Base-by-base conservation (phyloP, 2,329 filamentous ascomycete genomes). In the Cercospora sp. region DNA sequence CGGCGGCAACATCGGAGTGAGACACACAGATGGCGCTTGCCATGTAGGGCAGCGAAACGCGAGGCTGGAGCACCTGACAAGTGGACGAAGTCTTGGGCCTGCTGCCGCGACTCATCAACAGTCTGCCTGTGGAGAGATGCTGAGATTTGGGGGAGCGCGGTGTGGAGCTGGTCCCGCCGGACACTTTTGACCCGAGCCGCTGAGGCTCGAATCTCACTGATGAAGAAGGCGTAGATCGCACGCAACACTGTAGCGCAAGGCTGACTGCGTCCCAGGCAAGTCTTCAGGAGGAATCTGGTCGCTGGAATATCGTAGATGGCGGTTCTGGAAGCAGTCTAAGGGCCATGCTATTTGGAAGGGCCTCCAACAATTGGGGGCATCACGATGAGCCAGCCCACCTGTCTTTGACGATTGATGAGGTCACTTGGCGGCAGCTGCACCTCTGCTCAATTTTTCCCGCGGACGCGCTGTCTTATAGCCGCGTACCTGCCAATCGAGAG, bases 381-480 rank as follows among this genome's bases (percentile, higher is more conserved):
- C 55, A 59, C 18, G 28, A 33, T 36, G 55, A 59, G 16, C 45
- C 45, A 51, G n/a, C 13, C 30, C 55, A 36, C 55, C 18, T n/a
- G 20, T 62, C 36, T n/a, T 62, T 62, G 60, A 62, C 60, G 60
- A 51, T 62, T 28, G 60, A 48, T 48, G 60, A 62, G 36, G 60
- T 62, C 60, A 62, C 60, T 51, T 51, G 60, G 60, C 36, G 13
- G 7, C 60, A 31, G 39, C 39, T 62, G 60, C 60, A 62, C 60
- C 33, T 62, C 60, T 62, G 60, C 20, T 28, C 60, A 62, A 45
- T 61, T 62, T 62, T 62, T 60, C 31, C 60, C 60, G 60, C 26
- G 16, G 26, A 62, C 39, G 60, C 60, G 60, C 42, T 53, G 42
- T 12, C 57, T 48, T 65, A 60, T 58, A 48, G 45, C 20, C 33